Percentiles rank a stretch among this genome's conserved stretches.
Conservation (phyloP, 371 early-diverging fungal genomes). For the Mortierella sp. region DNA sequence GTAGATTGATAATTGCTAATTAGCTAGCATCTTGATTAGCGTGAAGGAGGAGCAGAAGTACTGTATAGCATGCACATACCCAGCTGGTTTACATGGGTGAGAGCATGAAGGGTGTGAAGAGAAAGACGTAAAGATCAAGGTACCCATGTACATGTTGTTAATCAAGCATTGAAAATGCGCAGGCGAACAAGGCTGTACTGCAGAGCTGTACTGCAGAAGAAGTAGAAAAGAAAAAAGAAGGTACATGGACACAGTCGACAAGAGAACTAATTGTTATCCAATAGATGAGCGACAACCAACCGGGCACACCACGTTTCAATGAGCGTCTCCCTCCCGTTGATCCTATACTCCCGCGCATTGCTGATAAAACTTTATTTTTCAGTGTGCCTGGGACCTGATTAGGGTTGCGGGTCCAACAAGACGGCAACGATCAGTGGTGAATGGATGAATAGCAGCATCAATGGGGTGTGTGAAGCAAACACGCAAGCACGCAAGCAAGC, state of each 20-base stretch:
- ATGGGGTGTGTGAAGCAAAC: not conserved
- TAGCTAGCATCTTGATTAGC: no score
- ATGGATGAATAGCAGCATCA: not conserved
- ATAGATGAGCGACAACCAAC: constrained; percentile 7
- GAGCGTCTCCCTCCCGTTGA: not conserved
- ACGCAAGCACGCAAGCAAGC: not conserved
- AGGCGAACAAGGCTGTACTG: no score
- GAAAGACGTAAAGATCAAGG: no score
- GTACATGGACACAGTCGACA: no score
- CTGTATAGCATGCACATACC: no score
- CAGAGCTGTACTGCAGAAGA: no score
- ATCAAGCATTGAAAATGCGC: no score
- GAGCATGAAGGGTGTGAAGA: no score
- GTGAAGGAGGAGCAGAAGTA: no score
- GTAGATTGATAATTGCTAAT: no score
- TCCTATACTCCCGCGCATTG: not conserved
- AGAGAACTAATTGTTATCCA: constrained; percentile 4
- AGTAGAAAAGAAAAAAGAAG: not conserved
- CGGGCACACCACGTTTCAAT: not conserved
- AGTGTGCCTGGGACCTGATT: not conserved
- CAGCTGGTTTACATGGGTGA: no score
- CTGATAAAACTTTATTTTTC: constrained; percentile 2
- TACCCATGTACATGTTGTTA: no score
- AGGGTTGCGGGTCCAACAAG: not conserved
- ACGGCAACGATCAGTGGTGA: not conserved